Evolutionary conservation across 345 rosid species (phyloP), one percentile per base, ranked within the genome.

Genomic region (Erodium maritimum): DNA sequence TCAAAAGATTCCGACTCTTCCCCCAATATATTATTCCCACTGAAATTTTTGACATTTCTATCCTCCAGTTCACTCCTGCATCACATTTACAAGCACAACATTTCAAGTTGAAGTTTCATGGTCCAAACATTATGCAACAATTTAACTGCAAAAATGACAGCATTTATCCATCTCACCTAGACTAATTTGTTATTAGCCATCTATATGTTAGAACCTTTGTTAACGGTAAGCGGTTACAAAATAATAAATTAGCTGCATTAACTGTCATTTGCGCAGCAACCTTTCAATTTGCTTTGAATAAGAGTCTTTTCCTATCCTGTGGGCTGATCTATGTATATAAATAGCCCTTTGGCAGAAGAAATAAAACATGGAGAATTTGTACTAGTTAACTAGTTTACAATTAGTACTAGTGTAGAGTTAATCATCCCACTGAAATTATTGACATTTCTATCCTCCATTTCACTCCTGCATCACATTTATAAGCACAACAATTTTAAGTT

Each of bases 1-100:
- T 89, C 94, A 82, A 93, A 83, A 66, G 91, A 80, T 72, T 73
- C 83, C 16, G 74, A 71, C 60, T 79, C 88, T 63, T 69, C 75
- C 59, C 37, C 37, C 5, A 11, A 29, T 29, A 29, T 29, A 29
- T 6, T 29, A 6, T 29, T 29, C 37, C 37, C 37, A 29, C n/a
- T n/a, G n/a, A n/a, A n/a, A 6, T 29, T 29, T 11, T 11, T 11
- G 9, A 46, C 54, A 67, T 59, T 65, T 24, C 63, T 72, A 63
- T 82, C 83, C 52, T 61, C 37, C 55, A 69, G 60, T 50, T 66
- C 84, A 55, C 66, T 77, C 77, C 96, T 88, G 85, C 74, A 74
- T 63, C 71, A 71, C 60, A 55, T 21, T 65, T 29, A 58, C 18
- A 67, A 60, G 16, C 2, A 23, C n/a, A n/a, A 71, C 56, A 2